Percentiles rank a stretch among this genome's conserved stretches.
Conservation (phyloP, 225 moss, liverwort and hornwort genomes). For the Polytrichum formosum region DNA sequence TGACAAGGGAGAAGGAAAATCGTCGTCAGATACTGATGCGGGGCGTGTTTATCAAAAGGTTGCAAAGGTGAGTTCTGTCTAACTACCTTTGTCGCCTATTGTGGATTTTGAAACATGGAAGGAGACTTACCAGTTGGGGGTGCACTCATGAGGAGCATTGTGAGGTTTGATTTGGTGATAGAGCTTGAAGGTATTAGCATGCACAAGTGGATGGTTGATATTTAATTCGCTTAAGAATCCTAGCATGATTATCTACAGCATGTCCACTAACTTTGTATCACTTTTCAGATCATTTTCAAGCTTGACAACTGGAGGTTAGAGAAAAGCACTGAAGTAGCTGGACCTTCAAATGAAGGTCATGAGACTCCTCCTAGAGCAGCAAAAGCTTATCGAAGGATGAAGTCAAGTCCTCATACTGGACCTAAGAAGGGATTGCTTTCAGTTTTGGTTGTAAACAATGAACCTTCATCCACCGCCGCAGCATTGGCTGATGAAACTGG, state of each 20-base stretch:
- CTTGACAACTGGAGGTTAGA: constrained; percentile 39
- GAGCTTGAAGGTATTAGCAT: too few relatives aligned
- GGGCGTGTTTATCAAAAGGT: constrained; percentile 37
- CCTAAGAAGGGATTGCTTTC: constrained; percentile 33
- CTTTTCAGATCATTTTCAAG: constrained; percentile 41
- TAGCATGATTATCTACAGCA: too few relatives aligned
- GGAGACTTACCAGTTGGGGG: too few relatives aligned
- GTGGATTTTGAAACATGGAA: too few relatives aligned
- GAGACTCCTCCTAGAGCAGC: constrained; percentile 18
- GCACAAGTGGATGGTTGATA: too few relatives aligned
- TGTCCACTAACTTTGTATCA: neutral
- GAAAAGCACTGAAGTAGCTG: constrained; percentile 14
- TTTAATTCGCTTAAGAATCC: too few relatives aligned
- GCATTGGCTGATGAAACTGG: constrained; percentile 15
- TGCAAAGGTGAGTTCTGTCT: constrained; percentile 35
- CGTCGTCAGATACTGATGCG: constrained; percentile 33
- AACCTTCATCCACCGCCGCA: constrained; percentile 14
- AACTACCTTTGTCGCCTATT: neutral
- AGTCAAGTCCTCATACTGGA: constrained; percentile 13
- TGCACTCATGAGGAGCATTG: too few relatives aligned
- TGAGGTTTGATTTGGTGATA: too few relatives aligned
- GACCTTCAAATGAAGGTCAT: constrained; percentile 10
- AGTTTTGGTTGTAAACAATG: constrained; percentile 11
- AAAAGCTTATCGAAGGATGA: constrained; percentile 43
- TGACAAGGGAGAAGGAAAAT: constrained; percentile 25